These are phyloP conservation scores for Aspergillus sergii DNA, from an alignment of 2,329 filamentous ascomycete species.

Conservation along the genomic window DNA sequence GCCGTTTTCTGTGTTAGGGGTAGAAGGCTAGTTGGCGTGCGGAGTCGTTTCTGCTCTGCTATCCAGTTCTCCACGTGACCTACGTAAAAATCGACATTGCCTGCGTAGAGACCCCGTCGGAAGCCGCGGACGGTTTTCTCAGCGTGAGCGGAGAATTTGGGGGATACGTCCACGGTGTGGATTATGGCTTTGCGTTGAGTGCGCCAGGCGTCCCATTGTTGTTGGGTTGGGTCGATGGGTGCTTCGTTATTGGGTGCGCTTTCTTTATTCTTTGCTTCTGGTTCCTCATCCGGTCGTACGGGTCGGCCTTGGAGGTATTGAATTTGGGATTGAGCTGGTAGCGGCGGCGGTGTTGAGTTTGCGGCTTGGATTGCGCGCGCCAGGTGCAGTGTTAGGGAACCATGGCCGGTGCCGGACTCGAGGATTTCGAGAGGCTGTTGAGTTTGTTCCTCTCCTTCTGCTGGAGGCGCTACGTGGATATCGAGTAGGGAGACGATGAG, in stretches of 20 bases:
- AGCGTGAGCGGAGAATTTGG: slow-evolving; percentile 65
- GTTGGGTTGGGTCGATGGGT: slow-evolving; percentile 26
- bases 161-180: slow-evolving; percentile 70
- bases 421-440: slow-evolving; percentile 68
- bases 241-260: slow-evolving; percentile 12
- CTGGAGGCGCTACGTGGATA: slow-evolving; percentile 60
- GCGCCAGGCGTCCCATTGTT: slow-evolving; percentile 50
- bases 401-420: slow-evolving; percentile 84
- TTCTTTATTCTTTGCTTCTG: neutral
- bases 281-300: slow-evolving; percentile 25
- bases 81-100: slow-evolving; percentile 73
- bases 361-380: slow-evolving; percentile 75
- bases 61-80: slow-evolving; percentile 68
- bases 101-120: slow-evolving; percentile 68
- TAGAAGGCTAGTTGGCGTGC: slow-evolving; percentile 26
- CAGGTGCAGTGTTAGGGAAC: slow-evolving; percentile 73
- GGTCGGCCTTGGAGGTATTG: slow-evolving; percentile 30
- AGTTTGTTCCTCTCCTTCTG: slow-evolving; percentile 28
- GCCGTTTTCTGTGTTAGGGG: slow-evolving; percentile 23
- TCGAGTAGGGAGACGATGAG: slow-evolving; percentile 77
- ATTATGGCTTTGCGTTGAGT: slow-evolving; percentile 67
- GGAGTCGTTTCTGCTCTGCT: slow-evolving; percentile 50
- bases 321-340: slow-evolving; percentile 41
- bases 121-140: slow-evolving; percentile 67
- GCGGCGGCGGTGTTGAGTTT: slow-evolving; percentile 58